phyloP scores from a whole-genome alignment of 192 early-diverging fungal genomes.

The Piromyces sp. region DNA sequence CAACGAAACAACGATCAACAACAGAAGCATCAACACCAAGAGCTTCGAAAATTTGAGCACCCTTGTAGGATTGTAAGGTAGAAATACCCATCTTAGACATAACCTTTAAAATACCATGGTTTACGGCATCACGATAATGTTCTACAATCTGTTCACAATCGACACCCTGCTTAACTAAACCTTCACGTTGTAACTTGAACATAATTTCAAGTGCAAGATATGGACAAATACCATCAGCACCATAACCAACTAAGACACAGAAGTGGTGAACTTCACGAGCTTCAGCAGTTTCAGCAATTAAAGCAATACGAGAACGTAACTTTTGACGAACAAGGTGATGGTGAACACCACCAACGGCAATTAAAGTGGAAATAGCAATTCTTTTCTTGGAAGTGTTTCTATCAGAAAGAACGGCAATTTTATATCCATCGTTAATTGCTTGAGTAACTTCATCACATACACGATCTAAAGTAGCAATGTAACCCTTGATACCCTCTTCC shows the following conservation, averaged over 20 bases:
- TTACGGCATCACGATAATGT: constrained; percentile 72
- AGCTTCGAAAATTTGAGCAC: constrained; percentile 96
- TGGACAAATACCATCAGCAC: constrained; percentile 46
- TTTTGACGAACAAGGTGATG: constrained; percentile 79
- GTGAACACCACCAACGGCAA: constrained; percentile 81
- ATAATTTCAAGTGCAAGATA: constrained; percentile 82
- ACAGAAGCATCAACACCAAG: constrained; percentile 78
- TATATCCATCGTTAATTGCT: constrained; percentile 63
- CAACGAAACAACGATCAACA: constrained; percentile 77
- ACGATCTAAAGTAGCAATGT: constrained; percentile 62
- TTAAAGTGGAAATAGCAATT: constrained; percentile 67
- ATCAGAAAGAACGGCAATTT: constrained; percentile 75
- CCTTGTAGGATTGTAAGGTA: constrained; percentile 92
- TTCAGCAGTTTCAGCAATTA: constrained; percentile 81
- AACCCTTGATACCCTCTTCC: constrained; percentile 58
- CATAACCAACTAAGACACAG: constrained; percentile 76
- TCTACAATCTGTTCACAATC: constrained; percentile 48
- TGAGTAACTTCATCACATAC: constrained; percentile 64
- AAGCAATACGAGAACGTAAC: constrained; percentile 70
- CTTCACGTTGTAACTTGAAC: constrained; percentile 74
- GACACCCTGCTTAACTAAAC: constrained; percentile 35
- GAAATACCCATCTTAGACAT: constrained; percentile 99
- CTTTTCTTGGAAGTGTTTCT: constrained; percentile 35
- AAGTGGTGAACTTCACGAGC: constrained; percentile 91
- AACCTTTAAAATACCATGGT: constrained; percentile 92